Conservation (phyloP, 1,284 basidiomycete genomes). For the Rhodotorula sp. region DNA sequence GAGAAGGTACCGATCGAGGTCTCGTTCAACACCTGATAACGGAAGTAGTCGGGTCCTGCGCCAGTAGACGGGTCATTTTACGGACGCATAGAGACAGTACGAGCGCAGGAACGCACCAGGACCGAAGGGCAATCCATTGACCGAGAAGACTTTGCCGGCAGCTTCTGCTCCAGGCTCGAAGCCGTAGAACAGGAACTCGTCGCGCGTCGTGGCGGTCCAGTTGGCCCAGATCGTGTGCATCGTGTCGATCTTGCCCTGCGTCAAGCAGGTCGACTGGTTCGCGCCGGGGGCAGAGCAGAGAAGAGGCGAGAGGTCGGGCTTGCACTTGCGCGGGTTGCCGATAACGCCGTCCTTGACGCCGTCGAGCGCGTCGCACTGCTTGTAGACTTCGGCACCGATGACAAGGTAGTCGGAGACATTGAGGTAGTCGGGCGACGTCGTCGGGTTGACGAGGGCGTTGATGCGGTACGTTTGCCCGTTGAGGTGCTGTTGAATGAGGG, state of each 20-base stretch:
- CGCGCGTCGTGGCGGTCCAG: conserved; percentile 4
- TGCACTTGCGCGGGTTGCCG: conserved; percentile 35
- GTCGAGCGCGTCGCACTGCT: conserved; percentile 46
- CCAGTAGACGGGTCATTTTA: background rate
- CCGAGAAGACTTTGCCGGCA: conserved; percentile 17
- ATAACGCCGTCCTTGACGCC: conserved; percentile 45
- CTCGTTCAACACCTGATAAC: conserved; percentile 29
- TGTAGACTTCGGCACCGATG: conserved; percentile 39
- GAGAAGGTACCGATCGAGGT: conserved; percentile 21
- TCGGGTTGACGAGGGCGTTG: conserved; percentile 38
- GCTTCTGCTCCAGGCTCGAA: conserved; percentile 36
- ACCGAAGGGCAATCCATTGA: conserved; percentile 27
- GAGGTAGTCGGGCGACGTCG: conserved; percentile 28
- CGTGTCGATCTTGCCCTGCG: conserved; percentile 30
- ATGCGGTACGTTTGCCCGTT: conserved; percentile 31
- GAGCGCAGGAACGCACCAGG: background rate
- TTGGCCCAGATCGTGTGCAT: conserved; percentile 36
- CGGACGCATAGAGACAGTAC: background rate
- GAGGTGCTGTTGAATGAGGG: conserved; percentile 16
- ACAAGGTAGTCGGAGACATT: conserved; percentile 24
- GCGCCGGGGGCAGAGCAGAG: conserved; percentile 20
- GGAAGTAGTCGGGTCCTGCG: background rate
- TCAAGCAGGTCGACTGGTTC: conserved; percentile 32
- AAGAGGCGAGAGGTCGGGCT: conserved; percentile 36
- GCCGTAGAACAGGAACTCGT: conserved; percentile 34